Base-by-base conservation (phyloP, 805 yeast genomes). In the Candida montana region DNA sequence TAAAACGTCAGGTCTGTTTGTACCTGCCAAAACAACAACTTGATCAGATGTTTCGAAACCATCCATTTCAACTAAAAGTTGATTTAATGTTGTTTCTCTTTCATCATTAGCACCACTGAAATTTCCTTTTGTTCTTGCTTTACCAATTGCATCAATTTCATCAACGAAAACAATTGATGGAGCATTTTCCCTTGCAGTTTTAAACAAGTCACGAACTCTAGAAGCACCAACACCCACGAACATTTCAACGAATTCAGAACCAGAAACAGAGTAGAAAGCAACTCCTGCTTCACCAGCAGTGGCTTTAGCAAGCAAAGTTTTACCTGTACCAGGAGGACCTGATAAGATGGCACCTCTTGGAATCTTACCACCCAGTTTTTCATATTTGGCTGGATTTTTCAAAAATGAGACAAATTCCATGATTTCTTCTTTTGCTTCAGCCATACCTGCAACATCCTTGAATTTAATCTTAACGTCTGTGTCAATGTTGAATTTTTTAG, bases 281-380 rank as follows among this genome's bases (percentile, higher is more conserved):
- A 93, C 99, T 43, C 93, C 95, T 0, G 99, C 99, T 64, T 93
- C 99, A 51, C 99, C 99, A 2, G 99, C 99, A 37, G 98, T 93
- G 5, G 99, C 99, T 60, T 88, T 91, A 11, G 99, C 99, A 38
- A 93, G 68, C 40, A 93, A 70, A 1, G 99, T 93, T 62, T 93
- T 93, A 79, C 99, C 99, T 9, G 99, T 93, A 69, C 99, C 99
- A 39, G 99, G 99, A 15, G 99, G 96, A 37, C 99, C 99, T 2
- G 96, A 84, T 43, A 93, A 69, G 46, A 93, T 87, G 9, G 99
- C 99, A 53, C 99, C 99, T 60, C 98, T 79, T 36, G 99, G 99
- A 51, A 93, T 93, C 62, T 89, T 87, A 31, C 98, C 99, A 31
- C 99, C 99, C 44, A 93, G 71, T 46, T 79, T 78, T 62, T 90